Evolutionary conservation across 768 basidiomycete species (phyloP), one percentile per base, ranked within the genome.

Genomic region (Rhodocollybia butyracea): DNA sequence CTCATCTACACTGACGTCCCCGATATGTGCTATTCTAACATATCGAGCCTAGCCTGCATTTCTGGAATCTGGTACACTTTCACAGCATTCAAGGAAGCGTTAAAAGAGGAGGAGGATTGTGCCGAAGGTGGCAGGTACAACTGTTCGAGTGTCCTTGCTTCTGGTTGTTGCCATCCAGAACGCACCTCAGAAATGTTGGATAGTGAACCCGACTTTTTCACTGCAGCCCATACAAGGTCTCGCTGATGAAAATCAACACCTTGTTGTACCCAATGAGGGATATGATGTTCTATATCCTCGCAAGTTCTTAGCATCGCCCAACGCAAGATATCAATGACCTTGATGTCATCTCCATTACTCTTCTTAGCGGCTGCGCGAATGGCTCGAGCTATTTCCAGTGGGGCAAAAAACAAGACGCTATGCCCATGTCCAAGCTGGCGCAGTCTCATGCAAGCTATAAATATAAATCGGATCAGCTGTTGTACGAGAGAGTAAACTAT

Each of bases 361-460:
- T 65, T 69, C 17, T 26, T 27, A 24, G 57, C 55, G 5, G 66
- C 54, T 4, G 56, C 41, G 17, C 72, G 72, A 50, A 81, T 76
- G 1, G 57, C 51, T 13, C 60, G 59, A 51, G 75, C 71, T 5
- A 79, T 67, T 47, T 79, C 78, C 0, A 63, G 60, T 8, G 79
- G 71, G 10, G 75, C 78, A 41, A 77, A 76, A 59, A 81, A 79
- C 54, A 75, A 63, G n/a, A 81, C 60, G 1, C 77, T 75, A 51
- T 81, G 79, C 0, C 74, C 75, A 11, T 65, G 61, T 12, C 80
- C 80, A 1, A 81, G 68, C 60, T 73, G 70, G 1, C 80, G 71
- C 78, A 81, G 79, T 12, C 79, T 69, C 79, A 81, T 81, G 51
- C 79, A 81, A 2, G 78, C 78, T 79, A 19, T 19, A 8, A 6